Evolutionary conservation across 169 alveolate genomes (phyloP).

Genomic region (Eimeria nieschulzi): DNA sequence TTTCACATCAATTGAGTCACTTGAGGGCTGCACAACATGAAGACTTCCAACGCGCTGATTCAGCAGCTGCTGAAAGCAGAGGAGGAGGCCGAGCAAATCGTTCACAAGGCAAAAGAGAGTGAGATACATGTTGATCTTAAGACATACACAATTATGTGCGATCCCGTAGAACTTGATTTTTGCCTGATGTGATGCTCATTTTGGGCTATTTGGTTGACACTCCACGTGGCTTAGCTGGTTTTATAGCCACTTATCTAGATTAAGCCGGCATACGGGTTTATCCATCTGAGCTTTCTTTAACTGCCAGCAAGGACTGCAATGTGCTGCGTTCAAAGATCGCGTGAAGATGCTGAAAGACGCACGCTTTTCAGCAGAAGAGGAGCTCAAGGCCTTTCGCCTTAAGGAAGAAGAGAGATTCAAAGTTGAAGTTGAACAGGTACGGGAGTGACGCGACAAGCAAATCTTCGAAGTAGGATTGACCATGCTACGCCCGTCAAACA

Average conservation of each 20-base stretch:
- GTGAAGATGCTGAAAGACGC: conserved; percentile 74
- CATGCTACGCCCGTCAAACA: too few relatives aligned
- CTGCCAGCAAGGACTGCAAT: not conserved
- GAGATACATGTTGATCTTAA: not conserved
- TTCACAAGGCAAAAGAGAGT: conserved; percentile 76
- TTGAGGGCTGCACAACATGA: conserved; percentile 18
- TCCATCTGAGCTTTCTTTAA: not conserved
- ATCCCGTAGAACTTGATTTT: too few relatives aligned
- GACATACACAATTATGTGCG: too few relatives aligned
- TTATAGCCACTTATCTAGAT: not conserved
- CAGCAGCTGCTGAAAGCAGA: conserved; percentile 78
- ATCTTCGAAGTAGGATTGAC: too few relatives aligned
- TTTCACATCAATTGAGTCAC: not conserved
- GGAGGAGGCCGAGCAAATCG: conserved; percentile 76
- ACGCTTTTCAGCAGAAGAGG: conserved; percentile 75
- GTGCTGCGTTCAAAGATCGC: conserved; percentile 55
- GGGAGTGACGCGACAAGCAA: not conserved
- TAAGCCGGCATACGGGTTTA: not conserved
- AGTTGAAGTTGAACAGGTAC: conserved; percentile 72
- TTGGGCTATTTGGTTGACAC: not conserved
- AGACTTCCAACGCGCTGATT: conserved; percentile 76
- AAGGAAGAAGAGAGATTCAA: conserved; percentile 75
- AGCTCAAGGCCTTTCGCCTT: conserved; percentile 71
- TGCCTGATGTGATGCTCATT: too few relatives aligned
- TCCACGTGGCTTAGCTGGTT: not conserved